Evolutionary conservation across 1,284 basidiomycete genomes (phyloP), one percentile per base, ranked within the genome.

Genomic region (Vanrija sp.): DNA sequence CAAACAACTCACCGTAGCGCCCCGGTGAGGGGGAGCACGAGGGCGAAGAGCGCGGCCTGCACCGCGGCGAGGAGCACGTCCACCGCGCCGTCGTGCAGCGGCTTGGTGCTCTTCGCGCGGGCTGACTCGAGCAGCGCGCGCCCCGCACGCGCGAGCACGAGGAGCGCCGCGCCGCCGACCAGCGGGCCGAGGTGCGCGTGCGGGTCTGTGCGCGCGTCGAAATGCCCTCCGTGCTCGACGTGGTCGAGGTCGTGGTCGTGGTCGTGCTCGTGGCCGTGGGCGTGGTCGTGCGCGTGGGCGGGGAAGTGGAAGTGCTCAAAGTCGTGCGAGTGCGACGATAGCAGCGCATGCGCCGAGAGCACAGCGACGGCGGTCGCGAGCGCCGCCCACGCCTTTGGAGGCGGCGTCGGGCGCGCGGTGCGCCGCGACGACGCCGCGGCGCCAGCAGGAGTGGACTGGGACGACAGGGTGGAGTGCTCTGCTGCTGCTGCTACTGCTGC

Each of bases 1-100:
- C 10, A 3, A 16, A 16, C n/a, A 9, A 54, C 52, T 40, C 48
- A 54, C 53, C 53, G 47, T 6, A 54, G 8, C 1, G 48, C 47
- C 2, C 47, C 53, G 5, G 34, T 43, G 2, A 19, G 38, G 2
- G 26, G 8, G 3, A 42, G 7, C 7, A 38, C 43, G 9, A 40
- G n/a, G 3, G 43, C 53, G 28, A 28, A 49, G 10, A 29, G 26
- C 1, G 14, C 47, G 1, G 43, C 38, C 48, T 54, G 53, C 38
- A 16, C 38, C 14, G 12, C 18, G 7, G n/a, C 4, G 3, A 43
- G 39, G 18, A 43, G 40, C 14, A 43, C 42, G n/a, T 43, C 42
- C 2, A 29, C 19, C 46, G n/a, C 38, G 23, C 38, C 16, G 21
- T 14, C 21, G 19, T 28, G 7, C 28, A 8, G 28, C 28, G 28